These are phyloP conservation scores for Trichoderma asperelloides DNA, from an alignment of 495 filamentous ascomycete species.

Conservation along the genomic window DNA sequence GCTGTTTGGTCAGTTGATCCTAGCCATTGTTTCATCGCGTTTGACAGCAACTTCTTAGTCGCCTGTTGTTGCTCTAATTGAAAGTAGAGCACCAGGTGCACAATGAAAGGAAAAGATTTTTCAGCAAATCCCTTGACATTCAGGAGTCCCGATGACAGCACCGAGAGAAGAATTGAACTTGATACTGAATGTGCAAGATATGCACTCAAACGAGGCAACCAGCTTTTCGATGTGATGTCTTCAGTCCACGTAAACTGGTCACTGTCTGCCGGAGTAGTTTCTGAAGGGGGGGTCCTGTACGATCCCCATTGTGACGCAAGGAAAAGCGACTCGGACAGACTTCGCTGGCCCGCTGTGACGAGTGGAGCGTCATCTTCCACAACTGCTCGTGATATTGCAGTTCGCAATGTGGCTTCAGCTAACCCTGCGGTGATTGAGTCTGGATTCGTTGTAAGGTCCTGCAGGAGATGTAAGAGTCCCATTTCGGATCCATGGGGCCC, in stretches of 20 bases:
- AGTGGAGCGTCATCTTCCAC: slow-evolving; percentile 36
- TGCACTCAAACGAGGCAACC: slow-evolving; percentile 57
- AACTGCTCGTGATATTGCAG: slow-evolving; percentile 49
- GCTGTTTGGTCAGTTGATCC: slow-evolving; percentile 25
- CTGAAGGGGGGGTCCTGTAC: slow-evolving; percentile 39
- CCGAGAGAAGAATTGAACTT: slow-evolving; percentile 55
- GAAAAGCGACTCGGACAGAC: slow-evolving; percentile 31
- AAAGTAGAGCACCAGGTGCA: slow-evolving; percentile 65
- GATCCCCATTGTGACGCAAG: slow-evolving; percentile 40
- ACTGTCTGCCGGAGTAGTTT: slow-evolving; percentile 16
- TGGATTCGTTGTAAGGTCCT: slow-evolving; percentile 55
- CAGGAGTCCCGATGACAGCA: slow-evolving; percentile 52
- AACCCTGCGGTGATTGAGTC: slow-evolving; percentile 57
- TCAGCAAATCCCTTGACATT: slow-evolving; percentile 58
- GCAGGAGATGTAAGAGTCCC: slow-evolving; percentile 54
- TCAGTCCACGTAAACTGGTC: slow-evolving; percentile 5
- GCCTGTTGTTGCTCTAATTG: slow-evolving; percentile 39
- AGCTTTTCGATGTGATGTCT: slow-evolving; percentile 26
- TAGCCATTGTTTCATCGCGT: slow-evolving; percentile 43
- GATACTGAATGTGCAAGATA: slow-evolving; percentile 50
- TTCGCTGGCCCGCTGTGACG: slow-evolving; percentile 39
- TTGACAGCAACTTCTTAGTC: slow-evolving; percentile 40
- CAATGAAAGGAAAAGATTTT: slow-evolving; percentile 64
- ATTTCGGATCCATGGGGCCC: slow-evolving; percentile 36
- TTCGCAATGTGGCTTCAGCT: slow-evolving; percentile 68